phyloP scores from a whole-genome alignment of 1,284 basidiomycete genomes.

The Abortiporus biennis region DNA sequence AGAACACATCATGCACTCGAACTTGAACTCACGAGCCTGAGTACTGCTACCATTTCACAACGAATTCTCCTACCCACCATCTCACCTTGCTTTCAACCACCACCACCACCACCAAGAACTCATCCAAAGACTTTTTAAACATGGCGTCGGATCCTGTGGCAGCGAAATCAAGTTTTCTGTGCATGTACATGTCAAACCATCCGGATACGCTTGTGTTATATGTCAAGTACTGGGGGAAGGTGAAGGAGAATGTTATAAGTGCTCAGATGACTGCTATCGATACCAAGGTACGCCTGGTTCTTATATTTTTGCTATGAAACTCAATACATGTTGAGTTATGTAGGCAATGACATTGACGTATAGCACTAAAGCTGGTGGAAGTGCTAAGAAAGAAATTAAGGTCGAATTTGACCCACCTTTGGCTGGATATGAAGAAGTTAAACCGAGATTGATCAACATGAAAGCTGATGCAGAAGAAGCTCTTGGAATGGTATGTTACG shows the following conservation, averaged over 20 bases:
- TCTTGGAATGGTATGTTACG: slow-evolving; percentile 60
- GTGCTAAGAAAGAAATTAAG: slow-evolving; percentile 38
- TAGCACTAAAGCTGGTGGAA: slow-evolving; percentile 38
- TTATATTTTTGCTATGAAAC: neutral
- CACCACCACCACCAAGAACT: no score
- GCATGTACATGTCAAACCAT: slow-evolving; percentile 79
- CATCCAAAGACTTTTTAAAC: no score
- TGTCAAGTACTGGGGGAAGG: slow-evolving; percentile 67
- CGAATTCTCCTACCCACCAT: no score
- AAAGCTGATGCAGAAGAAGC: slow-evolving; percentile 67
- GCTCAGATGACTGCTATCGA: slow-evolving; percentile 66
- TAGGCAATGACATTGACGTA: slow-evolving; percentile 70
- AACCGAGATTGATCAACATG: slow-evolving; percentile 70
- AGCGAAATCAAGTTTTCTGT: slow-evolving; percentile 67
- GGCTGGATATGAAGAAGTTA: slow-evolving; percentile 69
- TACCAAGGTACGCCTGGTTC: slow-evolving; percentile 38
- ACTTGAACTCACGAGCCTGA: no score
- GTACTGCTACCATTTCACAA: no score
- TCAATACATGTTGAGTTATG: neutral
- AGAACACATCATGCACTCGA: no score
- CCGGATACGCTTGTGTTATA: slow-evolving; percentile 77
- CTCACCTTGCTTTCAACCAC: no score
- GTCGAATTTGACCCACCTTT: slow-evolving; percentile 67
- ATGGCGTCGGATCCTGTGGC: slow-evolving; percentile 66
- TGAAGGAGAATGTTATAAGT: slow-evolving; percentile 43